phyloP scores from a whole-genome alignment of 176 grass and related monocot genomes.

The Carex parvula region DNA sequence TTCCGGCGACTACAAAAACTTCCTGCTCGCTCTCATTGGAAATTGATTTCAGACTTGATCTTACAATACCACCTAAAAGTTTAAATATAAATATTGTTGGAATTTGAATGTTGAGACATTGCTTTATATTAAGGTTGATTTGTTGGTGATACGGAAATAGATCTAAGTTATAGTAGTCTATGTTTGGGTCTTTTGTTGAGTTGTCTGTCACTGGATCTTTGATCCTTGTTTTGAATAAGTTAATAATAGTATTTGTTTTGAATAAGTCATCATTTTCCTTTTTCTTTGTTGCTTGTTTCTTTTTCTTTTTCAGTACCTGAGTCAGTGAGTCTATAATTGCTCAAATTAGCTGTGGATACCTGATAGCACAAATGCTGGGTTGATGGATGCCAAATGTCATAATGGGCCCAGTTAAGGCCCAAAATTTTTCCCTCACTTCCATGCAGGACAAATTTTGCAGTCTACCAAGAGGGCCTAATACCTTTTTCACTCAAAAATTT shows the following conservation, averaged over 20 bases:
- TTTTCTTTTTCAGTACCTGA: neutral
- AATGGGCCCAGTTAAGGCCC: neutral
- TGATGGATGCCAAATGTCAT: slow-evolving; percentile 3
- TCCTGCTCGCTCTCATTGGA: slow-evolving; percentile 65
- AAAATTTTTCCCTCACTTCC: neutral
- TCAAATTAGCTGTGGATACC: neutral
- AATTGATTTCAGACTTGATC: slow-evolving; percentile 19
- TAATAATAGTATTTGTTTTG: neutral
- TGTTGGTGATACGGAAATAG: neutral
- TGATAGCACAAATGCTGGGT: neutral
- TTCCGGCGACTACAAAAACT: slow-evolving; percentile 62
- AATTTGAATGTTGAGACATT: neutral
- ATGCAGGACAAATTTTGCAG: neutral
- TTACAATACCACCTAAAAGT: neutral
- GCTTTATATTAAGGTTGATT: neutral
- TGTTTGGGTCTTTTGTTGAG: slow-evolving; percentile 2
- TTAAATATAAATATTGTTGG: neutral
- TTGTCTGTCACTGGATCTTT: neutral
- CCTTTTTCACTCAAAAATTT: neutral
- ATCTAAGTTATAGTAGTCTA: neutral
- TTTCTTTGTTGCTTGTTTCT: neutral
- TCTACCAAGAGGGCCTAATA: neutral
- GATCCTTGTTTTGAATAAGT: neutral
- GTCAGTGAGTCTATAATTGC: neutral
- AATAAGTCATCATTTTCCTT: neutral